Evolutionary conservation across 2,329 filamentous ascomycete genomes (phyloP), one percentile per base, ranked within the genome.

Genomic region (Scedosporium dehoogii): DNA sequence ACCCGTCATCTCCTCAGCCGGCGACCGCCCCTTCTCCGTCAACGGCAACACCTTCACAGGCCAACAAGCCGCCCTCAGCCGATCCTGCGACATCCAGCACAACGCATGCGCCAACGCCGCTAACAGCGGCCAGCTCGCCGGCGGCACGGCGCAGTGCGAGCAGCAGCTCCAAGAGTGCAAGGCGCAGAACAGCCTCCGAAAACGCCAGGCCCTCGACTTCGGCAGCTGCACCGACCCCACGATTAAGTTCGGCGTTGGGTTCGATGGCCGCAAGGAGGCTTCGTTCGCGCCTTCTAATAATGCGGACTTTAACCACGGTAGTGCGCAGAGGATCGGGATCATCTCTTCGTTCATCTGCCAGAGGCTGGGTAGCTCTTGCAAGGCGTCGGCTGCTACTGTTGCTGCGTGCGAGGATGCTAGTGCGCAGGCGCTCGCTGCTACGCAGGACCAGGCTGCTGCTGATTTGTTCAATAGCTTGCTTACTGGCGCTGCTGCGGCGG

Each of bases 31-130:
- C 60, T 82, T 81, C 70, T 73, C 70, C 58, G 85, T 85, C 65
- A 85, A 80, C 62, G 79, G 78, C 16, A 78, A 79, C 62, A 83
- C 78, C 64, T 87, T 86, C 70, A 74, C 79, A 4, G 77, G 77
- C 66, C 66, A 69, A 9, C 75, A 72, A 55, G 78, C 77, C 42
- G 79, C 79, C 9, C 68, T 79, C 63, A 73, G 76, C 70, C 77
- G 79, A 27, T 79, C 78, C 10, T 81, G 79, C 68, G 75, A 78
- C 63, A 73, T 80, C 44, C 79, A 81, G 71, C 75, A 81, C 72
- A 81, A 81, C 69, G 73, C 74, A 9, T 81, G 79, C 71, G 73
- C 78, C 65, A 76, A 76, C 67, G 78, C 77, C 14, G 78, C 74
- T 69, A 81, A 81, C 74, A 69, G 72, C 38, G 78, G 78, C 46